phyloP scores from a whole-genome alignment of 148 eudicot genomes.

The Vaccinium vitisidaea region DNA sequence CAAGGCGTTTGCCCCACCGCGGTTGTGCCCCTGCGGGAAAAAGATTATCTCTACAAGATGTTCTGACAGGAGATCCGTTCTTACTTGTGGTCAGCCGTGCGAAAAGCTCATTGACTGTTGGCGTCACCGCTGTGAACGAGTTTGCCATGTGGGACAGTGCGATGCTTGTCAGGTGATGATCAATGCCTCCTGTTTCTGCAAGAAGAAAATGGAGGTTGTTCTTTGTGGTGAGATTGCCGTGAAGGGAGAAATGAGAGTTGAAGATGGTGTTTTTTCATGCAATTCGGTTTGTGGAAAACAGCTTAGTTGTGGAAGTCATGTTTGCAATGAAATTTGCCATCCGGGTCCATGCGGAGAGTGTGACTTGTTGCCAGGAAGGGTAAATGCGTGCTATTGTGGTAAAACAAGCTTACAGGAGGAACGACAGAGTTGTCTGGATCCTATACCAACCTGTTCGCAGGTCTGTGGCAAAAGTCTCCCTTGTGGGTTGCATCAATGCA shows the following conservation, averaged over 20 bases:
- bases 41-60: constrained; percentile 73
- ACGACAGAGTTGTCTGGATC: constrained; percentile 71
- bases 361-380: constrained; percentile 59
- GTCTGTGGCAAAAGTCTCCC: constrained; percentile 72
- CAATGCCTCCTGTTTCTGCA: constrained; percentile 81
- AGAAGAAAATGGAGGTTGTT: constrained; percentile 69
- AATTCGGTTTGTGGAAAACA: constrained; percentile 53
- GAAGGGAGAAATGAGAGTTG: constrained; percentile 65
- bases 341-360: constrained; percentile 96
- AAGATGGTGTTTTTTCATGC: constrained; percentile 79
- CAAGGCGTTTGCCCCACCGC: constrained; percentile 92
- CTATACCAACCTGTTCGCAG: constrained; percentile 73
- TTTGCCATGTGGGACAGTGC: constrained; percentile 83
- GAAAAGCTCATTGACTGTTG: constrained; percentile 70
- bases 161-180: constrained; percentile 63
- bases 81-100: constrained; percentile 77
- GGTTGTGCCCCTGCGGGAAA: constrained; percentile 83
- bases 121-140: constrained; percentile 63
- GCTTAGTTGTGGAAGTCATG: constrained; percentile 70
- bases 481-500: constrained; percentile 67
- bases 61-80: constrained; percentile 61
- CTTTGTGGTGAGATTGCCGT: constrained; percentile 80
- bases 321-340: constrained; percentile 66
- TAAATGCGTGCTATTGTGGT: constrained; percentile 82
- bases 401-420: constrained; percentile 54